Conservation (phyloP, 2,329 filamentous ascomycete genomes). For the Raffaelea albimanens region DNA sequence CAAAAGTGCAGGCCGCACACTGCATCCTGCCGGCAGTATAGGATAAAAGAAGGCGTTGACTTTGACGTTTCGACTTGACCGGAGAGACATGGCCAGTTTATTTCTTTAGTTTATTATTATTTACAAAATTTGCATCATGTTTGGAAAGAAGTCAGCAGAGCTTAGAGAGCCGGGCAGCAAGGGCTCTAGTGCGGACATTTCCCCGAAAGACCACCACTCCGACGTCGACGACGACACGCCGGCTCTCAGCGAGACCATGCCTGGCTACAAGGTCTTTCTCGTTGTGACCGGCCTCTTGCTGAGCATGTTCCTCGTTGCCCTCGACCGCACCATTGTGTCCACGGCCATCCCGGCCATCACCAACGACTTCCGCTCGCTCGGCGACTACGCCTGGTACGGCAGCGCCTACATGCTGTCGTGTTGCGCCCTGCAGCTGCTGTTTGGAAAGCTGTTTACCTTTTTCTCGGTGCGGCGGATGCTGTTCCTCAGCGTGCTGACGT, state of each 20-base stretch:
- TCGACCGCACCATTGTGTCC: conserved; percentile 4
- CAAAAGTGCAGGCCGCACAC: too few relatives aligned
- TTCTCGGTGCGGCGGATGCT: conserved; percentile 22
- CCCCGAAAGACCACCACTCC: too few relatives aligned
- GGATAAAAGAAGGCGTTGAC: too few relatives aligned
- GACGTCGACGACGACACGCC: background rate
- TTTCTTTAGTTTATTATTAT: too few relatives aligned
- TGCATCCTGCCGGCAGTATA: too few relatives aligned
- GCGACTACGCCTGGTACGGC: conserved; percentile 9
- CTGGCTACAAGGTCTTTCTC: conserved; percentile 34
- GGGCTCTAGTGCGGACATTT: too few relatives aligned
- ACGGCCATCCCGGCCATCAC: conserved; percentile 8
- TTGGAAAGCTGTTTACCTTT: conserved; percentile 29
- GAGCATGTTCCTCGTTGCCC: conserved; percentile 4
- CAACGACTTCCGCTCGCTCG: conserved; percentile 6
- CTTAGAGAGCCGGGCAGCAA: too few relatives aligned
- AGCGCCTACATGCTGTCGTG: conserved; percentile 5
- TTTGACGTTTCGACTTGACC: too few relatives aligned
- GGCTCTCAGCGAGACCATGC: background rate
- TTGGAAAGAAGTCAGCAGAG: too few relatives aligned
- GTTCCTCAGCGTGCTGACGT: conserved; percentile 23
- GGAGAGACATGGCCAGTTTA: too few relatives aligned
- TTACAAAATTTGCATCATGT: too few relatives aligned
- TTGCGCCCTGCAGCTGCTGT: conserved; percentile 22
- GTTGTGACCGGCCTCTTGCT: conserved; percentile 28